Evolutionary conservation across 2,329 filamentous ascomycete genomes (phyloP).

Genomic region (Cladosporium sp.): DNA sequence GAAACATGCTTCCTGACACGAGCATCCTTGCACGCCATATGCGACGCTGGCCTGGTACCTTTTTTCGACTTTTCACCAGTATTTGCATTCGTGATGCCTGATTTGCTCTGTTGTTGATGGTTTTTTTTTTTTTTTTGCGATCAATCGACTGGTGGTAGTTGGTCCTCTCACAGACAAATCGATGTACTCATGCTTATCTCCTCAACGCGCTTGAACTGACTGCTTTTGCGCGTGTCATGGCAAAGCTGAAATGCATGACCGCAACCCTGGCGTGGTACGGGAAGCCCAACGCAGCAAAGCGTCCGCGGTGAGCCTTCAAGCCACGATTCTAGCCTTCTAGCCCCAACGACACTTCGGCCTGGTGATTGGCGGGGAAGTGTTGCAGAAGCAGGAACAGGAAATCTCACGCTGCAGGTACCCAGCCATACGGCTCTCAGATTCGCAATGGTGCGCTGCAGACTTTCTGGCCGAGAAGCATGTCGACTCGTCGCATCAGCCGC

Average conservation of each 20-base stretch:
- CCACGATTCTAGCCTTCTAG: conserved; percentile 17
- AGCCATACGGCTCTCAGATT: conserved; percentile 4
- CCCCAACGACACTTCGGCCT: background rate
- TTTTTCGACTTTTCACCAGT: conserved; percentile 8
- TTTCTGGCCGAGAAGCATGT: background rate
- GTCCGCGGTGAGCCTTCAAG: conserved; percentile 13
- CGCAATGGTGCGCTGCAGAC: background rate
- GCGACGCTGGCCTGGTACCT: conserved; percentile 15
- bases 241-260: conserved; percentile 10
- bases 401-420: conserved; percentile 14
- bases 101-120: background rate
- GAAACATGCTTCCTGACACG: conserved; percentile 6
- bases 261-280: background rate
- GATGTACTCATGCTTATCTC: background rate
- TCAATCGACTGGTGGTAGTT: background rate
- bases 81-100: background rate
- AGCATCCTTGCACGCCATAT: conserved; percentile 15
- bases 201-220: background rate
- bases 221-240: background rate
- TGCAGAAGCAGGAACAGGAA: conserved; percentile 17
- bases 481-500: conserved; percentile 10
- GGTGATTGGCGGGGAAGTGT: conserved; percentile 16
- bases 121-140: background rate
- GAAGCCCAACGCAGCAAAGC: conserved; percentile 13
- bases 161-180: background rate